These are phyloP conservation scores for Phytopythium delawarense DNA, from an alignment of 352 stramenopile genomes.

Conservation along the genomic window DNA sequence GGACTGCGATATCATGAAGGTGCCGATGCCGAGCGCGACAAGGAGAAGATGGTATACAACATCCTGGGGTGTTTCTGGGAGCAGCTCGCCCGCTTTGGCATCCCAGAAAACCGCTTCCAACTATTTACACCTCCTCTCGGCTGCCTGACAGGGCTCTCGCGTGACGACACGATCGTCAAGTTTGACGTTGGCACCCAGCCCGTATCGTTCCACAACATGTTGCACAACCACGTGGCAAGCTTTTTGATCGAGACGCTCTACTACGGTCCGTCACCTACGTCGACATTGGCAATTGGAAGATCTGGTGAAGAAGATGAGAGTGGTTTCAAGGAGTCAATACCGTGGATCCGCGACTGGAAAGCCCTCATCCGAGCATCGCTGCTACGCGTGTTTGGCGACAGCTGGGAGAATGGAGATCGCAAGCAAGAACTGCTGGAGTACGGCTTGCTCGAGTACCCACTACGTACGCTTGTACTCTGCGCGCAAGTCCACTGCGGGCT, in stretches of 20 bases:
- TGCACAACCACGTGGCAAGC: conserved; percentile 80
- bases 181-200: conserved; percentile 67
- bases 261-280: conserved; percentile 29
- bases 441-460: conserved; percentile 71
- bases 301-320: background rate
- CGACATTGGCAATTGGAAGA: background rate
- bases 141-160: conserved; percentile 41
- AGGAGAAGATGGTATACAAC: conserved; percentile 63
- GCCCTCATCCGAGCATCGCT: conserved; percentile 40
- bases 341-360: conserved; percentile 50
- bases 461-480: conserved; percentile 70
- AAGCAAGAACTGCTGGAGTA: conserved; percentile 66
- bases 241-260: conserved; percentile 81
- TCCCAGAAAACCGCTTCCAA: conserved; percentile 38
- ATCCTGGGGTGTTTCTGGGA: conserved; percentile 73
- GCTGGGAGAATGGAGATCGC: conserved; percentile 26
- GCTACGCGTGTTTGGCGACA: conserved; percentile 13
- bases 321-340: background rate
- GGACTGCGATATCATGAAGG: conserved; percentile 56
- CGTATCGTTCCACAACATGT: conserved; percentile 89
- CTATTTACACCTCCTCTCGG: conserved; percentile 61
- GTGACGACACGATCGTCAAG: conserved; percentile 57
- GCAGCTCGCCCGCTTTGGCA: conserved; percentile 45
- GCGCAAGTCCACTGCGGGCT: conserved; percentile 74
- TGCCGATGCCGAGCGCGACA: conserved; percentile 24